A percentile compares a stretch with the other conserved stretches of the same genome.
Evolutionary conservation across 805 yeast genomes (phyloP).

Genomic region (Hanseniaspora taiwanica): DNA sequence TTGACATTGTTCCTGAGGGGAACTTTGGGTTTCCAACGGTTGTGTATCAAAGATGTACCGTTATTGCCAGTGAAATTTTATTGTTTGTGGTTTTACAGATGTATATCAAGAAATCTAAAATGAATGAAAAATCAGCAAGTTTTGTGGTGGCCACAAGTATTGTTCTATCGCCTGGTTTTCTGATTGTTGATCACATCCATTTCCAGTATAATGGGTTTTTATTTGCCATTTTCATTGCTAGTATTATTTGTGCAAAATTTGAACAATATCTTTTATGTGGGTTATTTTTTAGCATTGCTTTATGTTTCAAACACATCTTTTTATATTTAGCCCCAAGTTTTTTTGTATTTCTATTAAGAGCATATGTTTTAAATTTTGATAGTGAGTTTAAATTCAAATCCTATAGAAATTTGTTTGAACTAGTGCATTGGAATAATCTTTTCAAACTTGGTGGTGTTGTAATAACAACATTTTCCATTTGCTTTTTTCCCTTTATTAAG

Average conservation of each 20-base stretch:
- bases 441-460: conserved; percentile 53
- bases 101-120: conserved; percentile 40
- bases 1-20: conserved; percentile 54
- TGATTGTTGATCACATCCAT: conserved; percentile 89
- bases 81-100: conserved; percentile 60
- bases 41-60: conserved; percentile 71
- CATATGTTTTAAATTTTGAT: conserved; percentile 43
- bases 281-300: conserved; percentile 53
- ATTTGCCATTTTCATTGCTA: conserved; percentile 67
- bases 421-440: conserved; percentile 42
- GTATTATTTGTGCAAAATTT: conserved; percentile 58
- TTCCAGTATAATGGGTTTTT: conserved; percentile 94
- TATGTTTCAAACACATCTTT: conserved; percentile 92
- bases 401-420: conserved; percentile 22
- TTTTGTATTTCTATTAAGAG: conserved; percentile 63
- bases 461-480: conserved; percentile 42
- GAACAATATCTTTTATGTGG: conserved; percentile 47
- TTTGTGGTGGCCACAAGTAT: conserved; percentile 74
- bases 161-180: conserved; percentile 76
- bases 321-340: conserved; percentile 90
- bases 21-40: conserved; percentile 66
- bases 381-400: conserved; percentile 21
- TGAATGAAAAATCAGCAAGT: conserved; percentile 29
- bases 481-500: conserved; percentile 61
- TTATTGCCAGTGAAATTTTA: conserved; percentile 60